phyloP scores from a whole-genome alignment of 768 basidiomycete genomes.

The Multifurca ochricompacta region DNA sequence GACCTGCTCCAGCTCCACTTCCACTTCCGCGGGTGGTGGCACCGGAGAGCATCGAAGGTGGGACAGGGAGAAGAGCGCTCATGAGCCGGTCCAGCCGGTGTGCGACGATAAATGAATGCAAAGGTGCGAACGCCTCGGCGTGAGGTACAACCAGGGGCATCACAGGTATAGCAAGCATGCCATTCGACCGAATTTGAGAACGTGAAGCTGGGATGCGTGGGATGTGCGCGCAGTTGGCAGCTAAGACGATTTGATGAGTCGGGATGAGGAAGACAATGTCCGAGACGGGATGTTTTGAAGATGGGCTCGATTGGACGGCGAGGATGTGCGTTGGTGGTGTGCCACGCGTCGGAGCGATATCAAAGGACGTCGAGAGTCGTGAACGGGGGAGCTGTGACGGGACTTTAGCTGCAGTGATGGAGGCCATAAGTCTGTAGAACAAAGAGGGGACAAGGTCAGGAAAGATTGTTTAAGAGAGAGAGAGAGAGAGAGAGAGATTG shows the following conservation, averaged over 20 bases:
- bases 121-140: conserved; percentile 54
- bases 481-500: neutral
- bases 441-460: neutral
- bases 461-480: neutral
- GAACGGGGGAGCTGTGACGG: conserved; percentile 19
- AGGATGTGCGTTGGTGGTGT: conserved; percentile 25
- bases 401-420: conserved; percentile 7
- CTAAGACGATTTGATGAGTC: conserved; percentile 54
- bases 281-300: conserved; percentile 26
- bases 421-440: conserved; percentile 13
- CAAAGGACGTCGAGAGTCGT: conserved; percentile 16
- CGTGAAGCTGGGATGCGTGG: conserved; percentile 38
- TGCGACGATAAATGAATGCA: conserved; percentile 63
- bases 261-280: conserved; percentile 45
- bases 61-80: conserved; percentile 51
- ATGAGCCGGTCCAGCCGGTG: conserved; percentile 54
- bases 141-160: conserved; percentile 65
- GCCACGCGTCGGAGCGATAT: conserved; percentile 8
- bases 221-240: conserved; percentile 50
- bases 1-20: conserved; percentile 16
- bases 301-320: conserved; percentile 35
- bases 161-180: conserved; percentile 43
- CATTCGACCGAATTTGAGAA: conserved; percentile 21
- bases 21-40: conserved; percentile 4
- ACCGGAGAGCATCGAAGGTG: conserved; percentile 26